Base-by-base conservation (phyloP, 2,329 filamentous ascomycete species). In the Phyllosticta capitalensis region DNA sequence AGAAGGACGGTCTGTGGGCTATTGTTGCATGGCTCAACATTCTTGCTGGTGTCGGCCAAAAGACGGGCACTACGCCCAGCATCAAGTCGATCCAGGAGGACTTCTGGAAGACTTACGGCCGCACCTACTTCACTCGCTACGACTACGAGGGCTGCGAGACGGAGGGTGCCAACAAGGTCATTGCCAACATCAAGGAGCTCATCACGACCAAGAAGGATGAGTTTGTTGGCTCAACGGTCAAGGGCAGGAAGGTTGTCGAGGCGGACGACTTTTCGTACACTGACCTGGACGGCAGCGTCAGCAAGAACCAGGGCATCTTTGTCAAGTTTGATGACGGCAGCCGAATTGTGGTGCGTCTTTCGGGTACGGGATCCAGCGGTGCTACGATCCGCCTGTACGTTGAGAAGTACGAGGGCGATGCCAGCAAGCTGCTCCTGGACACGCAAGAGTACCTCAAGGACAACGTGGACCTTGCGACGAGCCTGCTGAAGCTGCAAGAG, bases 1-100 rank as follows among this genome's bases (percentile, higher is more conserved):
- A 99, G 80, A 99, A 99, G 83, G 94, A 99, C 71, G 94, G 94
- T 63, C 83, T 99, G 50, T 99, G 94, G 94, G 94, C 94, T 62
- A 84, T 99, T 63, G 88, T 96, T 58, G 94, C 94, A 30, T 99
- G 94, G 94, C 79, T 99, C 68, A 99, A 99, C 81, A 96, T 99
- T 75, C 95, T 99, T 68, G 94, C 94, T 63, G 92, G 90, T 65
- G 85, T 97, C 54, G 92, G 92, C 64, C 86, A 94, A 72, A 82
- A 90, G 73, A 87, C 89, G 20, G 85, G 80, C 61, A 86, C 89
- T 66, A 90, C 88, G 2, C 92, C 92, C 55, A 95, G 89, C 77
- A 97, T 99, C 76, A 89, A 89, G 71, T 88, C 92, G 75, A 96
- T 99, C 73, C 94, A 99, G 78, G 85, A 90, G 69, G 90, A 96